Percentiles rank a stretch among this genome's conserved stretches.
Conservation (phyloP, 2,329 filamentous ascomycete species). For the Taxawa tesnikishii region DNA sequence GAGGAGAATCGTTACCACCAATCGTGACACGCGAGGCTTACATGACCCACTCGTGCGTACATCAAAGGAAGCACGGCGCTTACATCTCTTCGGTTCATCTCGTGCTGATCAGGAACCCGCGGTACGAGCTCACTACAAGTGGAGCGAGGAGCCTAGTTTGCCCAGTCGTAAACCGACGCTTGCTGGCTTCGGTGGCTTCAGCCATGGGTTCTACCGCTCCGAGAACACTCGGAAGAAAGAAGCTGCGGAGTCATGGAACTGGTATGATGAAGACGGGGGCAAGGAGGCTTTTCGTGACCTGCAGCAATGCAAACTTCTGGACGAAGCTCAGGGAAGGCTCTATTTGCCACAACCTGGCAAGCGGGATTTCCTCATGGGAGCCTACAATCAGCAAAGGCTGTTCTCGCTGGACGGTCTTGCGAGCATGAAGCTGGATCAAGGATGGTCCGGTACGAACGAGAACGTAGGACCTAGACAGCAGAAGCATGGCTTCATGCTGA, state of each 20-base stretch:
- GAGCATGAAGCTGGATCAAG: constrained; percentile 32
- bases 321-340: constrained; percentile 20
- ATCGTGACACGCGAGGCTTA: constrained; percentile 9
- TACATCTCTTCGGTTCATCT: constrained; percentile 38
- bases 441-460: constrained; percentile 20
- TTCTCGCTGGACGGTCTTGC: constrained; percentile 29
- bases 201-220: constrained; percentile 30
- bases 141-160: constrained; percentile 38
- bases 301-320: constrained; percentile 27
- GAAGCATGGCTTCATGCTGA: constrained; percentile 40
- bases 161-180: constrained; percentile 30
- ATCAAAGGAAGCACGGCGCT: constrained; percentile 31
- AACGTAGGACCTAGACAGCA: constrained; percentile 19
- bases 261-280: constrained; percentile 36
- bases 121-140: constrained; percentile 36
- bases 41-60: constrained; percentile 14
- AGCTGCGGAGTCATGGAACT: constrained; percentile 35
- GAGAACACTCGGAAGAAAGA: constrained; percentile 31
- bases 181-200: constrained; percentile 23
- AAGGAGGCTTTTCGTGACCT: constrained; percentile 26
- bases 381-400: constrained; percentile 29
- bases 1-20: not conserved
- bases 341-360: constrained; percentile 29
- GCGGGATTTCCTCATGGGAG: constrained; percentile 39
- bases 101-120: constrained; percentile 36